phyloP scores from a whole-genome alignment of 331 rosid species.

The Malus hybrid region DNA sequence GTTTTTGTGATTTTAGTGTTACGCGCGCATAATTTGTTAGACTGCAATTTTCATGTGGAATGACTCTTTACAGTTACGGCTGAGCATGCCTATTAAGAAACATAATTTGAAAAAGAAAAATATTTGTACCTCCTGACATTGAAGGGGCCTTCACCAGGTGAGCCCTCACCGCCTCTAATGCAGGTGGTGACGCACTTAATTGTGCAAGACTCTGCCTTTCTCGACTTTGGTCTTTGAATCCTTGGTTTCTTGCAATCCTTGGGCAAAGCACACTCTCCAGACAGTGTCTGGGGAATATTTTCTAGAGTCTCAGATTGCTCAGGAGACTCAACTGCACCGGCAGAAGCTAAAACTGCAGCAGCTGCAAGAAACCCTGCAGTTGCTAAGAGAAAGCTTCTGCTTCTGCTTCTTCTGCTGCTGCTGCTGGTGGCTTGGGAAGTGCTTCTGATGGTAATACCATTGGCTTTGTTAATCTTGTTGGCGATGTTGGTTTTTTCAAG shows the following conservation, averaged over 20 bases:
- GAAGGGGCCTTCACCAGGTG: conserved; percentile 96
- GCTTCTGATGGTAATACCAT: not conserved
- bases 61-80: not conserved
- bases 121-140: conserved; percentile 53
- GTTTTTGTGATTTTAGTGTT: too few relatives aligned
- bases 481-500: not conserved
- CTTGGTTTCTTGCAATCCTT: conserved; percentile 51
- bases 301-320: conserved; percentile 49
- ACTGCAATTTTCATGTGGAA: not conserved
- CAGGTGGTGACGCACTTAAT: conserved; percentile 80
- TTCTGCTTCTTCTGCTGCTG: not conserved
- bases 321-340: conserved; percentile 22
- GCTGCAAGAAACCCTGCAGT: conserved; percentile 34
- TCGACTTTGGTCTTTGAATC: conserved; percentile 82
- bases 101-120: not conserved
- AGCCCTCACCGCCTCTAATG: conserved; percentile 81
- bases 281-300: conserved; percentile 79
- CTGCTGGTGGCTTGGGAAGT: not conserved
- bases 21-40: too few relatives aligned
- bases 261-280: conserved; percentile 54
- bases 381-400: conserved; percentile 2
- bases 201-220: conserved; percentile 85
- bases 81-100: not conserved
- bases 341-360: conserved; percentile 31
- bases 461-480: not conserved